Conservation (phyloP, 1,139 yeast species). For the Nadsonia commutata region DNA sequence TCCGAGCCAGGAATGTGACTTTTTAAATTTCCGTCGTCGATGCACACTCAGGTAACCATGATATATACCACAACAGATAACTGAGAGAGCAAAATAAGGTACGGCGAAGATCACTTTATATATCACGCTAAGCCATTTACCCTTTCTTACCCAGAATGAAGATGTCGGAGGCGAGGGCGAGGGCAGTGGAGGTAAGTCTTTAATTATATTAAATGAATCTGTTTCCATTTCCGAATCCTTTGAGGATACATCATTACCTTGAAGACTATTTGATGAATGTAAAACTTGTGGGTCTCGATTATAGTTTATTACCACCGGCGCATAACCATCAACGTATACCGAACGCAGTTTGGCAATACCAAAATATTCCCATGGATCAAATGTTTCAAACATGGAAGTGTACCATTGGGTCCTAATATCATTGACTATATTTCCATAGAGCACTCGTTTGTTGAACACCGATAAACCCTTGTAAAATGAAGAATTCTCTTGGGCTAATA, state of each 20-base stretch:
- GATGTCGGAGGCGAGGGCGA: too few relatives aligned
- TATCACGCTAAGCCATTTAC: background rate
- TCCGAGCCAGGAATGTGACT: background rate
- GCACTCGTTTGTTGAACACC: constrained; percentile 34
- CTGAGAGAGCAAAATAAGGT: background rate
- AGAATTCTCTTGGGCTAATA: constrained; percentile 52
- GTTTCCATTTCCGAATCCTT: background rate
- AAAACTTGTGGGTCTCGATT: constrained; percentile 5
- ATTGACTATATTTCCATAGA: constrained; percentile 64
- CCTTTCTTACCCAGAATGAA: background rate
- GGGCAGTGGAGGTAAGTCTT: background rate
- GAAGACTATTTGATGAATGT: background rate
- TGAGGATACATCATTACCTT: background rate
- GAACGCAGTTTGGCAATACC: constrained; percentile 29
- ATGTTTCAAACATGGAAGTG: constrained; percentile 53
- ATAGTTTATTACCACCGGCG: constrained; percentile 30
- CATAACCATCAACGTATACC: constrained; percentile 37
- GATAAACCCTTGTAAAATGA: constrained; percentile 43
- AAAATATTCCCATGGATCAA: constrained; percentile 41
- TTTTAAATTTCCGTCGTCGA: background rate
- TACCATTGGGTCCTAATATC: constrained; percentile 75
- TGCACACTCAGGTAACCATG: background rate
- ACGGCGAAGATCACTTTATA: background rate
- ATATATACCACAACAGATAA: background rate
- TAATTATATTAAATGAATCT: background rate